Base-by-base conservation (phyloP, 371 early-diverging fungal genomes). In the Homolaphlyctis polyrhiza region DNA sequence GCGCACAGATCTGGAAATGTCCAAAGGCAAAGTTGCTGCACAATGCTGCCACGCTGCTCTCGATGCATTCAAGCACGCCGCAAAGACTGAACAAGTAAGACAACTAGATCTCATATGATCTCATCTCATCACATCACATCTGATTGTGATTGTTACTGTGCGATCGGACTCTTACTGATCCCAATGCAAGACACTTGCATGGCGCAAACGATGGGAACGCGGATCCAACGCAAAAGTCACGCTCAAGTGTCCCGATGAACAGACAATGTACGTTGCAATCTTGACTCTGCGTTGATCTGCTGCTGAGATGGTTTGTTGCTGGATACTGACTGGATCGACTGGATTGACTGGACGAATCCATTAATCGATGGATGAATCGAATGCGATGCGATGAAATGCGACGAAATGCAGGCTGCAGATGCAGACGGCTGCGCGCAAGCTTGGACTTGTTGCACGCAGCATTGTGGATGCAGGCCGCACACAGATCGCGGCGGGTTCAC, bases 391-490 rank as follows among this genome's bases (percentile, higher is more conserved):
- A 11, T 39, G 8, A 18, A 18, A 39, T 39, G 39, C n/a, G 39
- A 39, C 27, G 25, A 14, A 32, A 8, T 11, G 25, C 65, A 90
- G 92, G 77, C 68, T 93, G 52, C 74, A 84, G 57, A 65, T 96
- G 51, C 86, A 92, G 71, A 79, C 79, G 1, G 69, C 78, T 62
- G 98, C 98, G 0, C 75, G 72, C 43, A 73, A 77, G 25, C 54
- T 80, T 28, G 91, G 91, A 21, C 72, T 97, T 51, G 85, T 89
- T 28, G 90, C 94, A 21, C 81, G 87, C 64, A 85, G 83, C 59
- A 94, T 98, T 57, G 80, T 82, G 36, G 99, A 99, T 78, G 99
- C 99, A 23, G 99, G 99, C 30, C 79, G 95, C 49, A 99, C 99
- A 47, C 99, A 99, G 76, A 94, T 99, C 64, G 94, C 91, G 8